Evolutionary conservation across 352 stramenopile genomes (phyloP), one percentile per base, ranked within the genome.

Genomic region (Phytopythium boreale): DNA sequence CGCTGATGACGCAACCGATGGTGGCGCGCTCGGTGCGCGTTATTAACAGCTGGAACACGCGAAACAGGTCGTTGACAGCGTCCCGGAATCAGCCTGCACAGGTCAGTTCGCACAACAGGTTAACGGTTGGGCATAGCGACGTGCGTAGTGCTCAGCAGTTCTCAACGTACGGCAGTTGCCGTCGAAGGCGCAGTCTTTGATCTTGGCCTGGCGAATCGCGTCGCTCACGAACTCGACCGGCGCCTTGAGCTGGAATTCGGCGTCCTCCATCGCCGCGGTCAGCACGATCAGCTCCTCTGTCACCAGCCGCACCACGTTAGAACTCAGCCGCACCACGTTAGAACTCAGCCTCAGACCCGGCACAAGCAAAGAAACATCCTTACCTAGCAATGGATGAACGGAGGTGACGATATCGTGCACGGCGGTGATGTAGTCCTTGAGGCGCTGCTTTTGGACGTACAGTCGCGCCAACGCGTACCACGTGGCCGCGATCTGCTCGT

Each of bases 151-250:
- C 7, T 14, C 4, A 7, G 9, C 9, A 49, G 7, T 1, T 24
- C n/a, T 55, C 29, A 4, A 57, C 71, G 59, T 72, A 89, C 80
- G 72, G 64, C 82, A 91, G 63, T 89, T 88, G 24, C 60, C 70
- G 46, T 79, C 68, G 61, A 76, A 87, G 11, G 72, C 61, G 58
- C 82, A 93, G 63, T 93, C 82, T 20, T 64, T 59, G 26, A 89
- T 78, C 51, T 86, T 91, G 68, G 72, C 76, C 2, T 58, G 44
- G 6, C 79, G 80, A 9, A 91, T 75, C 4, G 65, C 65, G 27
- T 83, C 69, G 0, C 77, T 90, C 59, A 82, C 79, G 60, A 82
- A 87, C 64, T 91, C 79, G 34, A 90, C 71, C 0, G 75, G 57
- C 2, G 66, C 64, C 53, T 93, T 88, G 55, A 93, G 67, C 15